Evolutionary conservation across 305 asterid genomes (phyloP).

Genomic region (Fraxinus latifolia): DNA sequence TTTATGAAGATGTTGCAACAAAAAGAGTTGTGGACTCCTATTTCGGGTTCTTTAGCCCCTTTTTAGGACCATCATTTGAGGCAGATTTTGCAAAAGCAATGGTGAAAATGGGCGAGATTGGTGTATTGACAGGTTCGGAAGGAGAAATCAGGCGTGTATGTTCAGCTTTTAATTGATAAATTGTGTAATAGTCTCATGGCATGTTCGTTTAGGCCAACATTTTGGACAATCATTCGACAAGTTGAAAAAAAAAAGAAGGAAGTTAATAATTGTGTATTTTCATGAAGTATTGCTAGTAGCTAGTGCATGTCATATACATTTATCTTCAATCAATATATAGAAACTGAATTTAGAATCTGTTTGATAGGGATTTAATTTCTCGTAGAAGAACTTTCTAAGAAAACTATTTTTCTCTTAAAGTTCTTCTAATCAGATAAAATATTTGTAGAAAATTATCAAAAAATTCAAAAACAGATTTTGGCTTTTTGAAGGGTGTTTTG

Average conservation of each 20-base stretch:
- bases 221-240: background rate
- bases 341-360: background rate
- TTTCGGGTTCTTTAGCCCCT: constrained; percentile 41
- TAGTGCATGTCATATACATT: background rate
- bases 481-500: background rate
- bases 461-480: background rate
- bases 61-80: constrained; percentile 53
- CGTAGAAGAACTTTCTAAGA: too few species aligned
- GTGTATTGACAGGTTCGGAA: constrained; percentile 51
- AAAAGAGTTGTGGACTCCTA: constrained; percentile 65
- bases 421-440: background rate
- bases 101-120: constrained; percentile 72
- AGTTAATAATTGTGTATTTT: background rate
- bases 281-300: background rate
- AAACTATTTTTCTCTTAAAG: background rate
- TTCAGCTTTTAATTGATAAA: constrained; percentile 37
- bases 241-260: background rate
- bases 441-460: background rate
- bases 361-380: background rate
- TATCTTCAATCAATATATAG: background rate
- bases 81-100: constrained; percentile 61
- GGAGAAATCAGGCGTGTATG: constrained; percentile 71
- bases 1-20: constrained; percentile 56
- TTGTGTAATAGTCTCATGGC: background rate
- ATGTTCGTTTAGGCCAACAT: background rate